A percentile compares a stretch with the other conserved stretches of the same genome.
Conservation (phyloP, 2,329 filamentous ascomycete genomes). For the Chaetomiaceae sp. region DNA sequence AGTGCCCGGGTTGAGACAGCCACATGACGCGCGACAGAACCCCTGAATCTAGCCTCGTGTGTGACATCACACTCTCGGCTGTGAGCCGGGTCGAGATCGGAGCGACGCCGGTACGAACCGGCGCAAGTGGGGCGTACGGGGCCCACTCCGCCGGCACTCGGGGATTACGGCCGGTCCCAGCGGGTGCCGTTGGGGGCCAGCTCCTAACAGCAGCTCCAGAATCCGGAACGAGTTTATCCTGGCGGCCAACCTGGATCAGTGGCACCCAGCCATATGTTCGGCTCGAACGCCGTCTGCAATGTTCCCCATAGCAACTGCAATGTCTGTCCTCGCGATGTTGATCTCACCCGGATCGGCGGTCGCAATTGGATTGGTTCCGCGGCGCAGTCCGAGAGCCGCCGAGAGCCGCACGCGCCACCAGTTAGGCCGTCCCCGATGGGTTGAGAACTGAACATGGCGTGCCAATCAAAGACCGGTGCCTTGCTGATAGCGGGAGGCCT, state of each 20-base stretch:
- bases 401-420: constrained; percentile 10
- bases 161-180: constrained; percentile 4
- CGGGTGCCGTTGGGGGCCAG: background rate
- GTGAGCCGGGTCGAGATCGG: constrained; percentile 11
- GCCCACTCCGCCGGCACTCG: constrained; percentile 15
- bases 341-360: background rate
- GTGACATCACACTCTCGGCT: constrained; percentile 13
- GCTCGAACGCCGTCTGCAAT: background rate
- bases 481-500: too few relatives aligned
- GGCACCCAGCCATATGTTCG: background rate
- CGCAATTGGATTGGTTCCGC: background rate
- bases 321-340: background rate
- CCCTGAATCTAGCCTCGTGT: background rate
- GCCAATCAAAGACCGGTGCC: too few relatives aligned
- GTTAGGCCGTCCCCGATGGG: background rate
- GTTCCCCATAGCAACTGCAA: background rate
- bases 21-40: too few relatives aligned
- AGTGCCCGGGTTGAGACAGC: too few relatives aligned
- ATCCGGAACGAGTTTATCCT: too few relatives aligned
- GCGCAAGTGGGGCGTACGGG: constrained; percentile 9
- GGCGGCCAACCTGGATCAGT: too few relatives aligned
- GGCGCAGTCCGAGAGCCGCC: constrained; percentile 15
- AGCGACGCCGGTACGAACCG: constrained; percentile 10
- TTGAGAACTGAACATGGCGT: too few relatives aligned
- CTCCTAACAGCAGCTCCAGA: background rate